These are phyloP conservation scores for Cercophora scortea DNA, from an alignment of 495 filamentous ascomycete species.

Conservation along the genomic window DNA sequence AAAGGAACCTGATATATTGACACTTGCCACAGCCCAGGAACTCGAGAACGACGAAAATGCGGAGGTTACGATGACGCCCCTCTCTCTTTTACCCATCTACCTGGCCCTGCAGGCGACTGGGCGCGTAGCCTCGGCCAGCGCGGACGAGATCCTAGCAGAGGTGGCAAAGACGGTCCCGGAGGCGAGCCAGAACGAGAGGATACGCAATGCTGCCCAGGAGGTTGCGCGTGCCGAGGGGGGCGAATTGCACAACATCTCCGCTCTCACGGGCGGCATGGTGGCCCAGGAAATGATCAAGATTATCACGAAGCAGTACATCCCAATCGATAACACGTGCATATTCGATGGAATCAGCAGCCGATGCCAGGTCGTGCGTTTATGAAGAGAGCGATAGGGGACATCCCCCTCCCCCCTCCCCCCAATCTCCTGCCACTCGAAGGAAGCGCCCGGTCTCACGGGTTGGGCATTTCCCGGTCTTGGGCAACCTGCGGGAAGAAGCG, in stretches of 20 bases:
- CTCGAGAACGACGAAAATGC: constrained; percentile 33
- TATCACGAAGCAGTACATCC: constrained; percentile 92
- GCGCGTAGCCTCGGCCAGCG: constrained; percentile 27
- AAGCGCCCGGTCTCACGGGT: not conserved
- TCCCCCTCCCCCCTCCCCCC: not conserved
- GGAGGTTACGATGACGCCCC: constrained; percentile 34
- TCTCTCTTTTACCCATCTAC: constrained; percentile 69
- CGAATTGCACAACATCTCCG: constrained; percentile 92
- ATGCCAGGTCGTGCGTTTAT: constrained; percentile 59
- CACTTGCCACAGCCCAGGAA: constrained; percentile 25
- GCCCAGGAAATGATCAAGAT: constrained; percentile 96
- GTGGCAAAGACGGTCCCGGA: constrained; percentile 36
- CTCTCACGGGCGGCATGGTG: constrained; percentile 82
- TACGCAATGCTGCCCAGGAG: constrained; percentile 52
- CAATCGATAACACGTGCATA: constrained; percentile 85
- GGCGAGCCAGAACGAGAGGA: constrained; percentile 33
- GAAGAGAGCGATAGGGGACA: constrained; percentile 8
- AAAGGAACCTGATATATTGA: constrained; percentile 4
- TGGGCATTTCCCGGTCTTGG: not conserved
- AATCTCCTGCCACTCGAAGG: not conserved
- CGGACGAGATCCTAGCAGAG: constrained; percentile 33
- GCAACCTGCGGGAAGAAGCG: not conserved
- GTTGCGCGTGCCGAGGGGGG: constrained; percentile 69
- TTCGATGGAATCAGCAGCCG: constrained; percentile 85
- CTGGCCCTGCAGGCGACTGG: constrained; percentile 60